Base-by-base conservation (phyloP, 805 yeast species). In the Grigorovia transvaalensis region DNA sequence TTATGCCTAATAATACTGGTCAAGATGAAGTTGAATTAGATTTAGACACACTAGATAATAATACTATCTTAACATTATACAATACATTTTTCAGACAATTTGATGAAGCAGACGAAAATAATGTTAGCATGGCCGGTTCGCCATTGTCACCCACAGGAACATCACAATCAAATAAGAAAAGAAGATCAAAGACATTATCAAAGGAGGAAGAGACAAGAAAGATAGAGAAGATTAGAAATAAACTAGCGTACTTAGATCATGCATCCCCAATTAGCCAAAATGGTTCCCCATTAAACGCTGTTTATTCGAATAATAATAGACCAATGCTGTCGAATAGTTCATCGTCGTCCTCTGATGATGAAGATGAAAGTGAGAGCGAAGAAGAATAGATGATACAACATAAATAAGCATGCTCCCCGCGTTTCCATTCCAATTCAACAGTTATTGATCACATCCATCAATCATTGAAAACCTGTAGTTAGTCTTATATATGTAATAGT, bases 1-100 rank as follows among this genome's bases (percentile, higher is more conserved):
- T 93, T 58, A 74, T 83, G 77, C 85, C 74, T 78, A 59, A 76
- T 67, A 60, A 73, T 63, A 58, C 69, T 65, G 59, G 75, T 53
- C 91, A 88, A 60, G 98, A 91, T 53, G 98, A 93, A 72, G 93
- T 93, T 55, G 99, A 93, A 73, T 77, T 93, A 54, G 99, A 93
- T 69, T 85, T 93, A 82, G 97, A 93, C 66, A 85, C 85, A 69
- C 76, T 93, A 59, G 96, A 88, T 61, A 88, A 88, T 57, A 73
- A 79, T 44, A 90, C 97, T 1, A 77, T 91, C 51, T 71, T 87
- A 65, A 86, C 87, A 63, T 74, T 93, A 56, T 91, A 89, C 75
- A 84, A 85, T 66, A 86, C 84, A 59, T 88, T 93, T 58, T 86
- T 84, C 64, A 73, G 74, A 67, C 74, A 72, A 63, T 68, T 64